Percentiles rank a stretch among this genome's conserved stretches.
Evolutionary conservation across 2,329 filamentous ascomycete genomes (phyloP).

Genomic region (Phaeosphaeriaceae sp.): DNA sequence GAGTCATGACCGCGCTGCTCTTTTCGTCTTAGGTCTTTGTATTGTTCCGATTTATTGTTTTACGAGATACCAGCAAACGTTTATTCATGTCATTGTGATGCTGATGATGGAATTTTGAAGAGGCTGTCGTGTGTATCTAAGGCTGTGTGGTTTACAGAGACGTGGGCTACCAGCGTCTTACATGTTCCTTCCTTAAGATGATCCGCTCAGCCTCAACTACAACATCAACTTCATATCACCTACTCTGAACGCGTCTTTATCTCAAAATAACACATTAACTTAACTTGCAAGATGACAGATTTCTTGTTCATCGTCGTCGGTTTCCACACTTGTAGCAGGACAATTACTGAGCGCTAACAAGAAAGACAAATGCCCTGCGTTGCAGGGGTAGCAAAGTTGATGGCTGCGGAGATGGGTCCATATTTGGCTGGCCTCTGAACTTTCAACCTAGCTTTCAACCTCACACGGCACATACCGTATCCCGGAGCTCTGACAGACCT

Average conservation of each 20-base stretch:
- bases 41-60: background rate
- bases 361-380: background rate
- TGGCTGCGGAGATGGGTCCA: background rate
- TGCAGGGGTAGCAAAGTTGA: background rate
- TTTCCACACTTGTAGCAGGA: too few relatives aligned
- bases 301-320: too few relatives aligned
- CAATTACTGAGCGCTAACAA: background rate
- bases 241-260: too few relatives aligned
- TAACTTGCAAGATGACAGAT: too few relatives aligned
- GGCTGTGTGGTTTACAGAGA: too few relatives aligned
- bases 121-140: too few relatives aligned
- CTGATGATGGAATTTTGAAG: too few relatives aligned
- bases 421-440: conserved; percentile 1
- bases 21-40: conserved; percentile 28
- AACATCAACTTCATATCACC: too few relatives aligned
- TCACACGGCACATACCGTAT: background rate
- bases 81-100: background rate
- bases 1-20: conserved; percentile 67
- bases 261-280: too few relatives aligned
- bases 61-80: background rate
- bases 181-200: too few relatives aligned
- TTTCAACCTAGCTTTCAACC: background rate
- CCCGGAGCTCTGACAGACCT: background rate
- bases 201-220: too few relatives aligned
- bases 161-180: too few relatives aligned